Evolutionary conservation across 2,329 filamentous ascomycete genomes (phyloP).

Genomic region (Chaetomium globosum): DNA sequence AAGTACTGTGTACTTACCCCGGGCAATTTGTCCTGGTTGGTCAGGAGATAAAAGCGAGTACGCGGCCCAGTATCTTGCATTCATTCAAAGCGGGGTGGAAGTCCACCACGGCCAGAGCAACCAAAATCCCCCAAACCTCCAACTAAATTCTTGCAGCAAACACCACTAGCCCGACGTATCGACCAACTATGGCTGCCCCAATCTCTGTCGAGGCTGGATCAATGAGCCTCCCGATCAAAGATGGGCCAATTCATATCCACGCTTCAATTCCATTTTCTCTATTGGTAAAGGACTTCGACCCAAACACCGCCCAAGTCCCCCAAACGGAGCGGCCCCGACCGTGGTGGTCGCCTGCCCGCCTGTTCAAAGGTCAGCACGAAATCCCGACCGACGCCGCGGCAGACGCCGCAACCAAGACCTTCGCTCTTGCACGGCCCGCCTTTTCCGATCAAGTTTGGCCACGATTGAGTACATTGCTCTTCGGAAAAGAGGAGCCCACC

Average conservation of each 20-base stretch:
- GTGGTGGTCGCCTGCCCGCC: not conserved
- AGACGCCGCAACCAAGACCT: not conserved
- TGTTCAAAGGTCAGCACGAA: conserved; percentile 1
- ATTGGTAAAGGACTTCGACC: conserved; percentile 13
- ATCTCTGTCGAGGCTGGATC: not conserved
- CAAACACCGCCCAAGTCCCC: conserved; percentile 6
- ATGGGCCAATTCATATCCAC: conserved; percentile 5
- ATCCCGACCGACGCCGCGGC: not conserved
- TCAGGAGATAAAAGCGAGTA: too few relatives aligned
- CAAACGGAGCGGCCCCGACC: not conserved
- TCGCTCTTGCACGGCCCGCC: not conserved
- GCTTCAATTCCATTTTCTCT: not conserved
- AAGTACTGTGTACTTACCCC: too few relatives aligned
- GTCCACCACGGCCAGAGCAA: too few relatives aligned
- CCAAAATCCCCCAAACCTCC: too few relatives aligned
- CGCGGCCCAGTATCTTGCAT: too few relatives aligned
- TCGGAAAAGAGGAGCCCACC: not conserved
- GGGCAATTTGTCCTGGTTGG: too few relatives aligned
- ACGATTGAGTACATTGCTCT: conserved; percentile 3
- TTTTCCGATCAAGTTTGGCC: not conserved
- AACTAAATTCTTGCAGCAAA: too few relatives aligned
- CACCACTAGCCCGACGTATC: too few relatives aligned
- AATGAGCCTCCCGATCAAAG: conserved; percentile 4
- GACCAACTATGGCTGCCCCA: too few relatives aligned
- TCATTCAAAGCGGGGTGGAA: too few relatives aligned